Percentiles rank a stretch among this genome's conserved stretches.
These are phyloP conservation scores for Ascosphaera aggregata DNA, from an alignment of 2,329 filamentous ascomycete species.

Conservation along the genomic window DNA sequence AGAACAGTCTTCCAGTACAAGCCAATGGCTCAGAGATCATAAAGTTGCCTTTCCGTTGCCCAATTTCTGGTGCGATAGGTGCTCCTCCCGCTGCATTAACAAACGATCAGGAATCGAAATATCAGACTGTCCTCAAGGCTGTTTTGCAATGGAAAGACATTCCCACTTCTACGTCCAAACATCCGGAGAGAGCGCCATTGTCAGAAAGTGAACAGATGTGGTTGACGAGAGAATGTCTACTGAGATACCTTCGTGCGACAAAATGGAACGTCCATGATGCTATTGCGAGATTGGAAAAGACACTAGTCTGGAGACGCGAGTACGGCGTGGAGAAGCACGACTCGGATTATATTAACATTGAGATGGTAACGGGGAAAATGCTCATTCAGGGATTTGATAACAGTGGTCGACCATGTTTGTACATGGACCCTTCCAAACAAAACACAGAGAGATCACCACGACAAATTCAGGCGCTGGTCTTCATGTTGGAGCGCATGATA, in stretches of 20 bases:
- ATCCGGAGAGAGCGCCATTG: constrained; percentile 36
- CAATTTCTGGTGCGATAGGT: constrained; percentile 10
- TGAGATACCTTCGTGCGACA: constrained; percentile 79
- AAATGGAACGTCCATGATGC: constrained; percentile 68
- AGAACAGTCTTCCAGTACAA: neutral
- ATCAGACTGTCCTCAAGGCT: constrained; percentile 47
- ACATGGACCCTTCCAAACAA: constrained; percentile 71
- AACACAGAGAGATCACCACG: constrained; percentile 73
- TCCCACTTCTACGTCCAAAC: constrained; percentile 37
- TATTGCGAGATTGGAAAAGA: constrained; percentile 54
- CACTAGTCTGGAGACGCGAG: constrained; percentile 71
- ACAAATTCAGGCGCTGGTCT: constrained; percentile 85
- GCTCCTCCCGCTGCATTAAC: constrained; percentile 37
- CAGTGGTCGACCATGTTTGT: constrained; percentile 65
- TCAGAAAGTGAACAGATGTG: constrained; percentile 66
- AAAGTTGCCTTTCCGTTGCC: neutral
- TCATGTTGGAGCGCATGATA: constrained; percentile 77
- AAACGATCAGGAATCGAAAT: constrained; percentile 58
- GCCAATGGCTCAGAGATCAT: neutral
- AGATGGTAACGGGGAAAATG: constrained; percentile 96
- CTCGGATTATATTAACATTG: constrained; percentile 67
- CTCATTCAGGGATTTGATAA: constrained; percentile 73
- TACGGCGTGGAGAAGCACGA: constrained; percentile 58
- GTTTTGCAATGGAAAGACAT: constrained; percentile 50
- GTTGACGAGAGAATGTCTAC: constrained; percentile 75